Base-by-base conservation (phyloP, 805 yeast genomes). In the Ogataea haglerorum region DNA sequence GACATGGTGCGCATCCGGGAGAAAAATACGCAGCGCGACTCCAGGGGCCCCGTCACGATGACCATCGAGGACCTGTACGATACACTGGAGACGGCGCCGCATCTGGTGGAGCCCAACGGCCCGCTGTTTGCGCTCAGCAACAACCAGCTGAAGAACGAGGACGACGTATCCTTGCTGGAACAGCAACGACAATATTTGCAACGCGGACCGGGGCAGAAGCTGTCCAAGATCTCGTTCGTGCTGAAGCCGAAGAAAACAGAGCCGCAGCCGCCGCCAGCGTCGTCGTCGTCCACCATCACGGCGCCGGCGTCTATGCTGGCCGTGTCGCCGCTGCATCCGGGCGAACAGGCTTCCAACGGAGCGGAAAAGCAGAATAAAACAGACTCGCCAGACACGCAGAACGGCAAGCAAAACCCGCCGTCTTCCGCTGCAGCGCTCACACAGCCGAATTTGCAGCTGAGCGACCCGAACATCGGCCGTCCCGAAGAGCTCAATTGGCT, bases 401-500 rank as follows among this genome's bases (percentile, higher is more conserved):
- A 41, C 28, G 36, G 42, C 12, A 38, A 26, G 17, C 42, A 6
- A 23, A 6, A 42, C 40, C 9, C 17, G 35, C 34, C 30, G 17
- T 23, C 23, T 10, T 21, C 43, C 24, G 35, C 31, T 2, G 15
- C 34, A 5, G 33, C 33, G 22, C 24, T 36, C 13, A 55, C 43
- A 19, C 52, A 45, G 6, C 54, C 57, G 5, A 54, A 53, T 30
- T 43, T 60, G n/a, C 48, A 56, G 4, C 41, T 60, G 6, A 54
- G 46, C 17, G 58, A 55, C 40, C 55, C 55, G 4, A 45, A 48
- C n/a, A 41, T 58, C 3, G 64, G 64, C 6, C 69, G 80, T 0
- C 73, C 77, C 25, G 84, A 82, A 40, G 95, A 85, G 55, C 64
- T 85, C 47, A 76, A 79, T 49, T 78, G 87, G 85, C 64, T 84